phyloP scores from a whole-genome alignment of 2,329 filamentous ascomycete species.

The Mycocentrospora acerina region DNA sequence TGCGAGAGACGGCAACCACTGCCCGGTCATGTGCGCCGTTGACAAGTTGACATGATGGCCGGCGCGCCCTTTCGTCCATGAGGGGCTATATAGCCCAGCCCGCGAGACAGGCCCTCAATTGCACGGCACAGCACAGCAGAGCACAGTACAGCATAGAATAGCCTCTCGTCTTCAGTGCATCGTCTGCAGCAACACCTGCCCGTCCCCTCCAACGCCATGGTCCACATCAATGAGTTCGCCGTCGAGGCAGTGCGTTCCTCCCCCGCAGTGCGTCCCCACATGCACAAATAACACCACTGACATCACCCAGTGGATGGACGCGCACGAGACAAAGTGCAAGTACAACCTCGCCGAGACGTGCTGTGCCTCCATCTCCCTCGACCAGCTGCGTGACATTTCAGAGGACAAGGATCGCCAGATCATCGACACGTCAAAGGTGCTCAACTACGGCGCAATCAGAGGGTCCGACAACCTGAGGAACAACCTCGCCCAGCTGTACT shows the following conservation, averaged over 20 bases:
- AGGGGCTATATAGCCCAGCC: too few relatives aligned
- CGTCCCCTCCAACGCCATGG: constrained; percentile 46
- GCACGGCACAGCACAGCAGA: too few relatives aligned
- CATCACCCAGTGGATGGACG: constrained; percentile 56
- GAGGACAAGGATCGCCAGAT: constrained; percentile 55
- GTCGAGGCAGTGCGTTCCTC: constrained; percentile 65
- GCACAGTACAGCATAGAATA: too few relatives aligned
- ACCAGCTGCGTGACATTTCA: constrained; percentile 63
- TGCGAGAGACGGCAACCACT: too few relatives aligned
- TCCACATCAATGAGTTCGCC: constrained; percentile 62
- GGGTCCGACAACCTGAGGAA: constrained; percentile 65
- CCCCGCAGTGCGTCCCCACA: constrained; percentile 19
- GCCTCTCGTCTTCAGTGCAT: neutral
- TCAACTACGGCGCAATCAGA: constrained; percentile 73
- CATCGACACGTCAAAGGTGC: constrained; percentile 56
- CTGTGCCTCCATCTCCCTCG: constrained; percentile 70
- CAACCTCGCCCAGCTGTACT: constrained; percentile 67
- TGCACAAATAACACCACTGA: constrained; percentile 13
- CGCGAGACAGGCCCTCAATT: too few relatives aligned
- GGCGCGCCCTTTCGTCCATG: too few relatives aligned
- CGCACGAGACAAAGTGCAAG: constrained; percentile 54
- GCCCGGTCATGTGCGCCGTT: too few relatives aligned
- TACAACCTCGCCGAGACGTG: constrained; percentile 81
- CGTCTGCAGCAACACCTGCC: neutral
- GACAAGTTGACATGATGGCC: too few relatives aligned